Conservation (phyloP, 768 basidiomycete species). For the Pilatotrama ljubarskyi region DNA sequence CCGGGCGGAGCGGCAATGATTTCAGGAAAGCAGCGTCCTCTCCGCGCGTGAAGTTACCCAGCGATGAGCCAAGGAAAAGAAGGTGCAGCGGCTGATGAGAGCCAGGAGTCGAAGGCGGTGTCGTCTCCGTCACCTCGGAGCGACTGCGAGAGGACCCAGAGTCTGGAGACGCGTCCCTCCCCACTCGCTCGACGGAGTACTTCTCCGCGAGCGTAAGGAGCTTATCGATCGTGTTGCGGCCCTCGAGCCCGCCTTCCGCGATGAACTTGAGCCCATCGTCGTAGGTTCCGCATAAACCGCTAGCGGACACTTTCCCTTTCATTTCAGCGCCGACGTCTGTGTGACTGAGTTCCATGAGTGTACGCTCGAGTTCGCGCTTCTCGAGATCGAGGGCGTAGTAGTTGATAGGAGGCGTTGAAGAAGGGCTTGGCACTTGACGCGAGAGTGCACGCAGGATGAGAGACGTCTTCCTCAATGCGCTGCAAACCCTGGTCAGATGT, state of each 20-base stretch:
- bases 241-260: constrained; percentile 58
- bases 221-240: constrained; percentile 18
- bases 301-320: constrained; percentile 70
- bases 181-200: constrained; percentile 16
- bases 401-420: constrained; percentile 53
- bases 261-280: constrained; percentile 85
- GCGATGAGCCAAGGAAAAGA: constrained; percentile 87
- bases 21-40: constrained; percentile 74
- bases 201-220: constrained; percentile 14
- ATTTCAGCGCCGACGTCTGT: constrained; percentile 65
- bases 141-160: constrained; percentile 30
- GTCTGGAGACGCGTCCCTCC: constrained; percentile 41
- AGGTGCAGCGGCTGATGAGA: constrained; percentile 65
- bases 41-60: constrained; percentile 84
- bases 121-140: constrained; percentile 23
- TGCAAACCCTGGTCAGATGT: constrained; percentile 32
- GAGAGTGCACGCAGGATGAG: constrained; percentile 76
- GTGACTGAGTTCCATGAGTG: constrained; percentile 62
- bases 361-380: constrained; percentile 78
- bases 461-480: constrained; percentile 87
- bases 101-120: constrained; percentile 50
- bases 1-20: constrained; percentile 73
- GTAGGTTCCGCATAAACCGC: constrained; percentile 91
- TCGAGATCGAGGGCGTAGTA: constrained; percentile 96
- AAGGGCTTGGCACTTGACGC: constrained; percentile 42